phyloP scores from a whole-genome alignment of 768 basidiomycete species.

The Boletus tylopilopsis region DNA sequence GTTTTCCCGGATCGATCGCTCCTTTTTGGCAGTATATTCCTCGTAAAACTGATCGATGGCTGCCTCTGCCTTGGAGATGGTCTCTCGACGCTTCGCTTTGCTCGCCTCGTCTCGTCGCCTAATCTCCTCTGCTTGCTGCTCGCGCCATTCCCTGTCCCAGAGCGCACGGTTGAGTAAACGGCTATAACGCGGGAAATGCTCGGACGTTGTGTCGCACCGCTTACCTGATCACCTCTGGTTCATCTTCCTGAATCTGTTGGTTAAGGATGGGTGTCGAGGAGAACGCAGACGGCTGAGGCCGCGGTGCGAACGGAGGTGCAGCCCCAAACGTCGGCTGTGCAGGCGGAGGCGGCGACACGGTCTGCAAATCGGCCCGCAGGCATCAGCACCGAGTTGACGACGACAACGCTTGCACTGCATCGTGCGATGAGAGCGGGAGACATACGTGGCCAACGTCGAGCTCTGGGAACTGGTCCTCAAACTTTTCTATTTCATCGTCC shows the following conservation, averaged over 20 bases:
- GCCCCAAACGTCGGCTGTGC: conserved; percentile 45
- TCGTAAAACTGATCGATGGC: conserved; percentile 91
- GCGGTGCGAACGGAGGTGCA: conserved; percentile 63
- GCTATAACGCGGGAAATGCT: not conserved
- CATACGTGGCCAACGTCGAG: conserved; percentile 52
- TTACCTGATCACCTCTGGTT: conserved; percentile 84
- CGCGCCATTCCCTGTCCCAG: conserved; percentile 75
- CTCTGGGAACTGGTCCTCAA: conserved; percentile 83
- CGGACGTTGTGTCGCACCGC: conserved; percentile 8
- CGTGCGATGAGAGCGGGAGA: not conserved
- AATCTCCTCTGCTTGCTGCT: conserved; percentile 82
- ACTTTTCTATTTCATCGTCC: conserved; percentile 81
- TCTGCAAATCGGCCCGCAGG: conserved; percentile 14
- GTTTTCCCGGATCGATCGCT: conserved; percentile 88
- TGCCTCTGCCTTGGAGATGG: conserved; percentile 77
- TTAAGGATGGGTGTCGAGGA: conserved; percentile 72
- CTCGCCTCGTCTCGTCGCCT: conserved; percentile 78
- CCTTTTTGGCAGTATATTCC: conserved; percentile 83
- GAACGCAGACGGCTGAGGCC: conserved; percentile 67
- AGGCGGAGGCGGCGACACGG: conserved; percentile 31
- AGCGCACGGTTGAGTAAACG: not conserved
- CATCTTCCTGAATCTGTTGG: conserved; percentile 68
- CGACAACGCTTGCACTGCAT: conserved; percentile 12
- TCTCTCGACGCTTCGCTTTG: conserved; percentile 73
- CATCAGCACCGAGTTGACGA: conserved; percentile 1